Conservation (phyloP, 2,329 filamentous ascomycete genomes). For the Ilyonectria sp. region DNA sequence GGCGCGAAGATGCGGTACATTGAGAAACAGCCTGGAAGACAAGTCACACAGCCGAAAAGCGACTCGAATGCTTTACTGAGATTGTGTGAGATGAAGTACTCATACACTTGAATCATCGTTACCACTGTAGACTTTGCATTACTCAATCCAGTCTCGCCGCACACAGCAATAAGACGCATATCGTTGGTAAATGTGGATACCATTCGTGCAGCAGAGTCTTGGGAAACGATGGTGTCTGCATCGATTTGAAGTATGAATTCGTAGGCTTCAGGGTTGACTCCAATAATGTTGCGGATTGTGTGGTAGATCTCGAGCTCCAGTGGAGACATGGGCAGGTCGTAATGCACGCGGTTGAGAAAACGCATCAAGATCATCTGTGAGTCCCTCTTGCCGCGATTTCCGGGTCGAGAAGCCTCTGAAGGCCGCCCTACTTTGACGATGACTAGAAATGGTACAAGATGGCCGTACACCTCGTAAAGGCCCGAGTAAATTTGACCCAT, state of each 20-base stretch:
- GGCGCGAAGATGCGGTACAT: slow-evolving; percentile 98
- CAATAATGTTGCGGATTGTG: slow-evolving; percentile 99
- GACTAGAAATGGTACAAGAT: slow-evolving; percentile 96
- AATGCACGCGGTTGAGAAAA: slow-evolving; percentile 98
- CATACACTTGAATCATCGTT: slow-evolving; percentile 99
- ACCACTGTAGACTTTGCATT: slow-evolving; percentile 96
- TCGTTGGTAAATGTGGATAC: slow-evolving; percentile 95
- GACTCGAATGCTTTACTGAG: slow-evolving; percentile 97
- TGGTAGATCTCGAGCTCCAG: slow-evolving; percentile 98
- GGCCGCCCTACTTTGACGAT: slow-evolving; percentile 98
- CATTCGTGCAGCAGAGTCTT: slow-evolving; percentile 92
- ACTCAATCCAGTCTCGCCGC: slow-evolving; percentile 94
- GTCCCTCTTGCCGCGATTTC: slow-evolving; percentile 98
- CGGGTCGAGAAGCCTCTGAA: slow-evolving; percentile 91
- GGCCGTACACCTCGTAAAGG: slow-evolving; percentile 96
- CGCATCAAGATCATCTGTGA: slow-evolving; percentile 96
- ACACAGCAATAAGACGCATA: slow-evolving; percentile 96
- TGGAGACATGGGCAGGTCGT: slow-evolving; percentile 93
- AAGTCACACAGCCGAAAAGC: slow-evolving; percentile 96
- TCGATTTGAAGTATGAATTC: slow-evolving; percentile 98
- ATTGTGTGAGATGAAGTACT: slow-evolving; percentile 99
- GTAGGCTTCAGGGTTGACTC: slow-evolving; percentile 96
- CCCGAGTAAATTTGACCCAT: slow-evolving; percentile 99
- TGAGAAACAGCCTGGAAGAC: slow-evolving; percentile 98
- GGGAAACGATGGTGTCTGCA: slow-evolving; percentile 93